phyloP scores from a whole-genome alignment of 108 stramenopile genomes.

The Cyclotella choctawhatcheeana region DNA sequence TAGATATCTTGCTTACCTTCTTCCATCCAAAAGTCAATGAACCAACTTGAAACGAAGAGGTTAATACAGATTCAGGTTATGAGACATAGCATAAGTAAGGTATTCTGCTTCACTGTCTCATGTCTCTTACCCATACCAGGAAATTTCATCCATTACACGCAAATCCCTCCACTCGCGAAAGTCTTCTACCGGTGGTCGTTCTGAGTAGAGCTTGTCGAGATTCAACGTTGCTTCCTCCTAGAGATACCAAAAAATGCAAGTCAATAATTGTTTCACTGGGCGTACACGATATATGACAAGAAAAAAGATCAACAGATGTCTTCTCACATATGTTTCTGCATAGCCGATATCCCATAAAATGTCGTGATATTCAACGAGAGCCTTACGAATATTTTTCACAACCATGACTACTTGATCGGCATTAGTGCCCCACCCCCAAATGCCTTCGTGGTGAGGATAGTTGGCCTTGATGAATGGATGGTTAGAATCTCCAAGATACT shows the following conservation, averaged over 20 bases:
- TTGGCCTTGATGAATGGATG: conserved; percentile 59
- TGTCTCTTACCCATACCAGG: conserved; percentile 39
- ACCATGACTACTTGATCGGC: conserved; percentile 43
- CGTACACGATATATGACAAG: too few species aligned
- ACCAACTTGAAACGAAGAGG: conserved; percentile 15
- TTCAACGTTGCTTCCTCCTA: conserved; percentile 21
- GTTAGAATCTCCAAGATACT: conserved; percentile 32
- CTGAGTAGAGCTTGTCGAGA: conserved; percentile 25
- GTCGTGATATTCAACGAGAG: conserved; percentile 44
- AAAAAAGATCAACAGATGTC: too few species aligned
- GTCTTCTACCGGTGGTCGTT: conserved; percentile 16
- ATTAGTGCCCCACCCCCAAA: conserved; percentile 45
- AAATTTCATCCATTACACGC: conserved; percentile 32
- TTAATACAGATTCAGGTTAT: not conserved
- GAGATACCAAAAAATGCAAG: too few species aligned
- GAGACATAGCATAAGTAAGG: not conserved
- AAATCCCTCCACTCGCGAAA: conserved; percentile 39
- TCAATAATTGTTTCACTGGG: too few species aligned
- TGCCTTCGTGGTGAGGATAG: conserved; percentile 55
- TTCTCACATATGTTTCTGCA: too few species aligned
- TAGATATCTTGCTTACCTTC: too few species aligned
- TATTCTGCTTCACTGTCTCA: not conserved
- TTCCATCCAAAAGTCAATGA: conserved; percentile 52
- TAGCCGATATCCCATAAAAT: conserved; percentile 34
- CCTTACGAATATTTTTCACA: conserved; percentile 21